phyloP scores from a whole-genome alignment of 1,284 basidiomycete species.

The Porodaedalea pini region DNA sequence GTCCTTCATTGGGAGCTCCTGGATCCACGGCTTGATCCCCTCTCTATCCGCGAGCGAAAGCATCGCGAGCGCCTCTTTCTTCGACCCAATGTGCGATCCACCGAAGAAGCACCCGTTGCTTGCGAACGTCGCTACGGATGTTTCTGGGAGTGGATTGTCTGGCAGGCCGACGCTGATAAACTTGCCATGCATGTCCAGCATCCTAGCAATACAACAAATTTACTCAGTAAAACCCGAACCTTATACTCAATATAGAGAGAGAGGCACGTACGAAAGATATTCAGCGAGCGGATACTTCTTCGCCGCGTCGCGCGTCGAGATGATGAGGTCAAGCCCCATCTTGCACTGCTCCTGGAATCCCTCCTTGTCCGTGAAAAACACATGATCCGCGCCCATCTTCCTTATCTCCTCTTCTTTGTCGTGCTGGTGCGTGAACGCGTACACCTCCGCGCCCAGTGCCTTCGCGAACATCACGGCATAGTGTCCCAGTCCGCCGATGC shows the following conservation, averaged over 20 bases:
- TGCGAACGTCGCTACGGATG: not conserved
- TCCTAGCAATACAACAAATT: conserved; percentile 6
- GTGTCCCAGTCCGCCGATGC: conserved; percentile 53
- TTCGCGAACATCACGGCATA: conserved; percentile 47
- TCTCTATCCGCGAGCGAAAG: conserved; percentile 34
- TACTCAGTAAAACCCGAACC: conserved; percentile 14
- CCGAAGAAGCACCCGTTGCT: conserved; percentile 16
- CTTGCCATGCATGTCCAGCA: conserved; percentile 17
- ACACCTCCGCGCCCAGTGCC: conserved; percentile 48
- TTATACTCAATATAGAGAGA: conserved; percentile 35
- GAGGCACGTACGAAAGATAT: conserved; percentile 33
- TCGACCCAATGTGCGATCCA: conserved; percentile 17
- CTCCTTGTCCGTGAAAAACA: conserved; percentile 35
- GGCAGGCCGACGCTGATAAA: conserved; percentile 19
- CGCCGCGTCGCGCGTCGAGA: conserved; percentile 37
- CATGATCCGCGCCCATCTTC: conserved; percentile 43
- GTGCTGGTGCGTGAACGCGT: conserved; percentile 46
- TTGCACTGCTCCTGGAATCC: conserved; percentile 36
- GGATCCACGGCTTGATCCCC: conserved; percentile 38
- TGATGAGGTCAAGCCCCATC: conserved; percentile 40
- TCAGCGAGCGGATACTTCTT: conserved; percentile 28
- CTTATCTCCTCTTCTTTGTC: conserved; percentile 46
- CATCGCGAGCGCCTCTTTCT: conserved; percentile 19
- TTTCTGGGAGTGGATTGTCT: conserved; percentile 6
- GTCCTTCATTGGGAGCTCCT: conserved; percentile 57